These are phyloP conservation scores for Metarhizium album DNA, from an alignment of 2,329 filamentous ascomycete species.

Conservation along the genomic window DNA sequence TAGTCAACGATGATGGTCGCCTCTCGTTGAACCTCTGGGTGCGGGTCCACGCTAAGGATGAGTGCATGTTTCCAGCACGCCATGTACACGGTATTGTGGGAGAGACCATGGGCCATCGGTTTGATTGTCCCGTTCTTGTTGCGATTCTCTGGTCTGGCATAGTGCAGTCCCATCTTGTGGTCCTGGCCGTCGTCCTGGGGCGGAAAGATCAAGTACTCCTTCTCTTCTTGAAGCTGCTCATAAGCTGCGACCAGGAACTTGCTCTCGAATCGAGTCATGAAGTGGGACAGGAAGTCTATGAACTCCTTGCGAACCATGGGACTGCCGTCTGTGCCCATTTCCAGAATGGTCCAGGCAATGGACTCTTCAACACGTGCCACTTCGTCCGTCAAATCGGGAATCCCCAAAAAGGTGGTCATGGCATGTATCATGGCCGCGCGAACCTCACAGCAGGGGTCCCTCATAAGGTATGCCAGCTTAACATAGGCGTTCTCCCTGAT, in stretches of 20 bases:
- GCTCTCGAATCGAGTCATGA: constrained; percentile 79
- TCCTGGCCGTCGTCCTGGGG: constrained; percentile 45
- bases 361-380: constrained; percentile 85
- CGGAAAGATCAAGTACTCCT: constrained; percentile 51
- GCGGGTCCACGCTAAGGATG: constrained; percentile 85
- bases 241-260: constrained; percentile 88
- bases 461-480: constrained; percentile 67
- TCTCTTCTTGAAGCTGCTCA: constrained; percentile 81
- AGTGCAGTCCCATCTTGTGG: constrained; percentile 53
- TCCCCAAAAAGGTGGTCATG: constrained; percentile 86
- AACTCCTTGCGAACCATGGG: constrained; percentile 90
- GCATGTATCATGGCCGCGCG: constrained; percentile 88
- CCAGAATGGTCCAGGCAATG: constrained; percentile 76
- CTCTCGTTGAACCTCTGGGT: constrained; percentile 82
- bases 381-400: constrained; percentile 83
- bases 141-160: constrained; percentile 43
- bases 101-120: constrained; percentile 46
- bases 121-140: constrained; percentile 49
- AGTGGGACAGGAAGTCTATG: constrained; percentile 85
- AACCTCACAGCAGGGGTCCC: constrained; percentile 85
- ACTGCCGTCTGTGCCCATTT: constrained; percentile 90
- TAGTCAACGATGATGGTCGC: constrained; percentile 80
- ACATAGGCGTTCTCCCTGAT: constrained; percentile 78
- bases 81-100: constrained; percentile 83
- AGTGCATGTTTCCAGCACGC: constrained; percentile 91